A percentile compares a stretch with the other conserved stretches of the same genome.
phyloP scores from a whole-genome alignment of 1,139 yeast genomes.

The Nakaseomyces sp. region DNA sequence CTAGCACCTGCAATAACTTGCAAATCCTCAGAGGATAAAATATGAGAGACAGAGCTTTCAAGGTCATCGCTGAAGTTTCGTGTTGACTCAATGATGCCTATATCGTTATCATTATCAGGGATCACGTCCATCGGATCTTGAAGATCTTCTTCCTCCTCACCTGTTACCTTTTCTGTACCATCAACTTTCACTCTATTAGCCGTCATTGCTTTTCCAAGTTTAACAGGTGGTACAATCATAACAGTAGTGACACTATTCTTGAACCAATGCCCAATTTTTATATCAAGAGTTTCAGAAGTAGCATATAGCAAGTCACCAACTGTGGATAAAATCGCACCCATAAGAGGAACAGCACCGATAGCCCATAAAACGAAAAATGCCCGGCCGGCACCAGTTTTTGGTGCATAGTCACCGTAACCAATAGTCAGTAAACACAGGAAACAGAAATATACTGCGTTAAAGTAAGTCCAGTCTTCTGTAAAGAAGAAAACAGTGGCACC shows the following conservation, averaged over 20 bases:
- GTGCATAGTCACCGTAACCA: slow-evolving; percentile 76
- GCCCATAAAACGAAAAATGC: slow-evolving; percentile 75
- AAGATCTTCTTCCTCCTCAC: slow-evolving; percentile 1
- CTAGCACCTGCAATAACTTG: background rate
- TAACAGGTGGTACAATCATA: background rate
- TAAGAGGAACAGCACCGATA: slow-evolving; percentile 70
- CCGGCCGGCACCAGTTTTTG: slow-evolving; percentile 54
- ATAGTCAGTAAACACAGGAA: slow-evolving; percentile 68
- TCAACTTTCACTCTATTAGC: slow-evolving; percentile 9
- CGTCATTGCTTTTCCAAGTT: background rate
- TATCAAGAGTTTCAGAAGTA: slow-evolving; percentile 25
- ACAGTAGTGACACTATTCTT: slow-evolving; percentile 8
- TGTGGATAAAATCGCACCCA: slow-evolving; percentile 72
- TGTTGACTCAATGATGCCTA: slow-evolving; percentile 10
- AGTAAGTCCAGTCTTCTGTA: slow-evolving; percentile 62
- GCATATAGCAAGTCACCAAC: slow-evolving; percentile 52
- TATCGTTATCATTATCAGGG: slow-evolving; percentile 1
- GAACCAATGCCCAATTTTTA: slow-evolving; percentile 13
- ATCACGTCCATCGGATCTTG: slow-evolving; percentile 11
- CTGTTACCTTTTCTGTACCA: slow-evolving; percentile 5
- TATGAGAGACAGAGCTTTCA: slow-evolving; percentile 10
- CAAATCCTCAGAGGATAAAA: slow-evolving; percentile 5
- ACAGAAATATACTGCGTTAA: slow-evolving; percentile 62
- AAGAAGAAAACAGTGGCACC: slow-evolving; percentile 59
- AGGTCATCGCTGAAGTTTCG: slow-evolving; percentile 4